phyloP scores from a whole-genome alignment of 1,284 basidiomycete genomes.

The Amylostereum areolatum region DNA sequence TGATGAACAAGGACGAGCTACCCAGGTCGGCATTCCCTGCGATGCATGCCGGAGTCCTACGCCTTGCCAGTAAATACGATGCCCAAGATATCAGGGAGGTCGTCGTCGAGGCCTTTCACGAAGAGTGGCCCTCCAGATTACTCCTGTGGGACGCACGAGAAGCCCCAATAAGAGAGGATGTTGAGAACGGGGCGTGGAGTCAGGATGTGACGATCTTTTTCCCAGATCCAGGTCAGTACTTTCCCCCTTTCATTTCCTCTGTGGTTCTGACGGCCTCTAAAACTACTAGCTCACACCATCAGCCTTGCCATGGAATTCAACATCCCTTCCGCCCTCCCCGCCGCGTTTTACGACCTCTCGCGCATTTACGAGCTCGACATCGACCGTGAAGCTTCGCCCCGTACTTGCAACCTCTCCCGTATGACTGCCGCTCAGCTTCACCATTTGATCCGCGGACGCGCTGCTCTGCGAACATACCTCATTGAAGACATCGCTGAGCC shows the following conservation, averaged over 20 bases:
- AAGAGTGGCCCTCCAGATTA: background rate
- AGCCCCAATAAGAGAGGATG: constrained; percentile 6
- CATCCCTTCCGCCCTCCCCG: background rate
- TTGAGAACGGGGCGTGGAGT: background rate
- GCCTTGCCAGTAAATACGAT: background rate
- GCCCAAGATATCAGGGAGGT: background rate
- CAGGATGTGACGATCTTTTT: background rate
- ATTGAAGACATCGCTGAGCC: no score
- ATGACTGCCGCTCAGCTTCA: background rate
- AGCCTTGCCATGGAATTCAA: background rate
- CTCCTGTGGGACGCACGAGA: background rate
- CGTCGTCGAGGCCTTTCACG: background rate
- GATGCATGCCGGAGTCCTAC: background rate
- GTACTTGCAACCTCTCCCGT: background rate
- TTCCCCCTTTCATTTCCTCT: background rate
- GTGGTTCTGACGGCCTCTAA: background rate
- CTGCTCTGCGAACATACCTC: background rate
- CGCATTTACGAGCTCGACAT: background rate
- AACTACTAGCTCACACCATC: background rate
- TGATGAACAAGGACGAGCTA: background rate
- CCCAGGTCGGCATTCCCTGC: background rate
- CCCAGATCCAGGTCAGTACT: constrained; percentile 30
- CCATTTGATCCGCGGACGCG: background rate
- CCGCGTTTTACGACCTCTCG: background rate
- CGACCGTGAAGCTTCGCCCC: background rate